Base-by-base conservation (phyloP, 2,329 filamentous ascomycete genomes). In the Teratosphaeriaceae sp. region DNA sequence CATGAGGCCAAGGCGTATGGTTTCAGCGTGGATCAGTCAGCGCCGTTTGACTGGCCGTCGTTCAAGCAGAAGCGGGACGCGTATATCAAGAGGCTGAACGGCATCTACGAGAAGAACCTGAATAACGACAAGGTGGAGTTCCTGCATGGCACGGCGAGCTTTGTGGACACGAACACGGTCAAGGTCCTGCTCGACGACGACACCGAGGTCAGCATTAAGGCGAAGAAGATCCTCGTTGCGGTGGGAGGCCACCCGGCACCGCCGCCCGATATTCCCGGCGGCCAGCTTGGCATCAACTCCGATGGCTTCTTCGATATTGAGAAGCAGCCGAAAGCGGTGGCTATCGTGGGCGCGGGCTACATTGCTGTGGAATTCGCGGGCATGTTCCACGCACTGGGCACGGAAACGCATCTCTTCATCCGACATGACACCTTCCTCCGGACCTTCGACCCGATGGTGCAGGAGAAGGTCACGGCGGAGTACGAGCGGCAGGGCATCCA, bases 261-360 rank as follows among this genome's bases (percentile, higher is more conserved):
- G 3, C 82, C 84, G 6, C 9, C 15, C 3, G 54, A 71, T 37
- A 82, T 90, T 40, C 82, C 83, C 15, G 87, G 88, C 40, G 74
- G 82, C 48, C 84, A 92, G 62, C 72, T 82, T 43, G 85, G 84
- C 51, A 84, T 79, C 61, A 82, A 84, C 66, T 88, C 84, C 58
- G 85, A 94, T 63, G 88, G 86, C 46, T 94, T 94, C 73, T 94
- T 94, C 66, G 86, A 92, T 47, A 84, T 94, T 51, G 80, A 80
- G 50, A 75, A 69, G 37, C 81, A 85, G 56, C 88, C 88, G 31
- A 88, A 87, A 70, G 88, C 85, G 70, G 86, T 92, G 6, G 87
- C 85, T 36, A 76, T 92, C 35, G 82, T 90, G 16, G 87, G 87
- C 45, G 87, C 85, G 19, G 88, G 88, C 38, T 94, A 94, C 66